Evolutionary conservation across 2,329 filamentous ascomycete species (phyloP).

Genomic region (Thermomyces lanuginosus): DNA sequence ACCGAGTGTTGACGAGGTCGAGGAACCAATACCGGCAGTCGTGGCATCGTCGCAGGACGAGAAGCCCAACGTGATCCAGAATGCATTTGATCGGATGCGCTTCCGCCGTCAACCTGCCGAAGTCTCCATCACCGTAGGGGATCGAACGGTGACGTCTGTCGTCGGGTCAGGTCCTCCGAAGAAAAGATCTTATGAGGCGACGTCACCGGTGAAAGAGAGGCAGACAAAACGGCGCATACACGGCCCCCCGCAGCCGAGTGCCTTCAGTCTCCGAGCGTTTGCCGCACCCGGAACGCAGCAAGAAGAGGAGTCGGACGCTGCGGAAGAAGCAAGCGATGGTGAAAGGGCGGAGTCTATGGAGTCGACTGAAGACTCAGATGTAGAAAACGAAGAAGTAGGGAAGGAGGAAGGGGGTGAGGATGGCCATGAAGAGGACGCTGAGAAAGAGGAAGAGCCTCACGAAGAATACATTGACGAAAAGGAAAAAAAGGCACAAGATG

Average conservation of each 20-base stretch:
- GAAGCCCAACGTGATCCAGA: slow-evolving; percentile 36
- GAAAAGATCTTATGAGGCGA: slow-evolving; percentile 16
- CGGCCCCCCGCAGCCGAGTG: slow-evolving; percentile 20
- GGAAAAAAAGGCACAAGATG: slow-evolving; percentile 36
- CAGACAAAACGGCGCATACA: slow-evolving; percentile 26
- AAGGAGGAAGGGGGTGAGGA: neutral
- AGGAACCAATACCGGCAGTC: too few relatives aligned
- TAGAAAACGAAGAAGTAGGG: neutral
- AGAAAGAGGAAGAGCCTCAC: slow-evolving; percentile 12
- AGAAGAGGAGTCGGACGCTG: slow-evolving; percentile 11
- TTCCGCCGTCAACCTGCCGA: slow-evolving; percentile 46
- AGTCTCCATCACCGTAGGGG: slow-evolving; percentile 57
- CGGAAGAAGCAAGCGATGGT: slow-evolving; percentile 5
- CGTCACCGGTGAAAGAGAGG: slow-evolving; percentile 11
- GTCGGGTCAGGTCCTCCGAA: slow-evolving; percentile 40
- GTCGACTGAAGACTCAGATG: neutral
- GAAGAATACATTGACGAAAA: slow-evolving; percentile 38
- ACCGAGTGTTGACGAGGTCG: too few relatives aligned
- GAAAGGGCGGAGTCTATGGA: slow-evolving; percentile 2
- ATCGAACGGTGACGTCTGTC: slow-evolving; percentile 48
- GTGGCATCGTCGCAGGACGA: slow-evolving; percentile 10
- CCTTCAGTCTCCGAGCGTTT: slow-evolving; percentile 37
- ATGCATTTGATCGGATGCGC: slow-evolving; percentile 49
- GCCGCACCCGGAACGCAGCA: slow-evolving; percentile 37
- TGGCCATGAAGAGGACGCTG: neutral